Base-by-base conservation (phyloP, 495 filamentous ascomycete species). In the Aspergillus bertholletiae region DNA sequence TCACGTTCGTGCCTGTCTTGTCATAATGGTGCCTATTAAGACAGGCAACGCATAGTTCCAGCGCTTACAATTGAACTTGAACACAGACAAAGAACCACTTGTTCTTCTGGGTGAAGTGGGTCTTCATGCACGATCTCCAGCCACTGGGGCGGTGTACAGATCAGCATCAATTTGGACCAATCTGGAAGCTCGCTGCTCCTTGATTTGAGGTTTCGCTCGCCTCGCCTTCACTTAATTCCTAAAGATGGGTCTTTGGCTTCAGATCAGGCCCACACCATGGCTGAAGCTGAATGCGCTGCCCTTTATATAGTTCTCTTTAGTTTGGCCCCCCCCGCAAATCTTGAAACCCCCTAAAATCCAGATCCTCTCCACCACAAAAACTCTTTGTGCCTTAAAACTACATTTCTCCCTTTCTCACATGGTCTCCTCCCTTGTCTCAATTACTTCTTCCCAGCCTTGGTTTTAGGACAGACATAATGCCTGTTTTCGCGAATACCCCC, bases 401-500 rank as follows among this genome's bases (percentile, higher is more conserved):
- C 17, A 20, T 39, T 22, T 37, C 3, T 45, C 44, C 20, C 46
- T 54, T 20, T 50, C 50, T 52, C 23, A 56, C 23, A 46, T 52
- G 22, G n/a, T 41, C 35, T 58, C 56, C 32, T 59, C 39, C 53
- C 27, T 41, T 28, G 40, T 34, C 32, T 40, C 5, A 43, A 28
- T 34, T 24, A 24, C 43, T 48, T 20, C n/a, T 17, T 23, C 22
- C 20, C 4, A 24, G 28, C 7, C 7, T 17, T 18, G 9, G 4
- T 34, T 21, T 11, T 34, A 8, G 23, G 34, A 0, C 13, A 17
- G 15, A 40, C 23, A 75, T 52, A 55, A 93, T 93, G 89, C 84
- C 89, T 49, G 84, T 87, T 69, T 84, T 88, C 58, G 78, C 85
- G 44, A 85, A 89, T 61, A 96, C 94, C 0, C 93, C 95, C 51